Conservation (phyloP, 73 alveolate species). For the Halteria grandinella region DNA sequence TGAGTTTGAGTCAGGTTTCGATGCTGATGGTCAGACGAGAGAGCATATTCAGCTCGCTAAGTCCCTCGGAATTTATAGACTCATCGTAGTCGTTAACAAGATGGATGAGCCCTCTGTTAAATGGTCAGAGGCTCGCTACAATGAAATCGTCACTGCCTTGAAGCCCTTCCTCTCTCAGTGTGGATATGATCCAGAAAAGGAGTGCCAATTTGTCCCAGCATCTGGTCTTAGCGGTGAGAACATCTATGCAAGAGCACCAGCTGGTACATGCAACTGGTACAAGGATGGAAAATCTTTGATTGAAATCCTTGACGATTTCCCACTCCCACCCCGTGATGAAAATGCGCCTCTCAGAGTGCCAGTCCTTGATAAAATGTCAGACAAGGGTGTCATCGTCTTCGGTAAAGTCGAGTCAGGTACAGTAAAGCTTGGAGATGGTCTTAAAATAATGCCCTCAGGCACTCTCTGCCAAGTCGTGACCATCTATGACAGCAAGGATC, state of each 20-base stretch:
- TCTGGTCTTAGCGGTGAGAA: constrained; percentile 97
- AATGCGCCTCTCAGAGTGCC: constrained; percentile 96
- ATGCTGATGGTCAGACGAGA: constrained; percentile 99
- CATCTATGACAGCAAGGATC: constrained; percentile 79
- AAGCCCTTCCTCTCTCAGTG: constrained; percentile 77
- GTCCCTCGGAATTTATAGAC: constrained; percentile 93
- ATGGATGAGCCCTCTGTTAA: constrained; percentile 98
- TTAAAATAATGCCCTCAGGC: constrained; percentile 73
- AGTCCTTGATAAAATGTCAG: constrained; percentile 92
- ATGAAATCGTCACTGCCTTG: constrained; percentile 74
- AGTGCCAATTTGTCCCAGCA: constrained; percentile 91
- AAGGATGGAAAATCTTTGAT: constrained; percentile 95
- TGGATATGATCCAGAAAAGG: constrained; percentile 89
- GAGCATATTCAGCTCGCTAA: constrained; percentile 98
- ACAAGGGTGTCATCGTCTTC: constrained; percentile 87
- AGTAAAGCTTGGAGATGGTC: constrained; percentile 78
- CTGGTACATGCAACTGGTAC: constrained; percentile 92
- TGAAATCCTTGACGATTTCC: constrained; percentile 92
- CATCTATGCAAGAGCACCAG: constrained; percentile 77
- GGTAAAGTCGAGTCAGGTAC: constrained; percentile 96
- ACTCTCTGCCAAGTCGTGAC: constrained; percentile 71
- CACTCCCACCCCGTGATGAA: constrained; percentile 92
- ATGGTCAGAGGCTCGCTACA: constrained; percentile 97
- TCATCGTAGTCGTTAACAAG: constrained; percentile 96
- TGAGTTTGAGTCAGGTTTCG: constrained; percentile 99